phyloP scores from a whole-genome alignment of 2,329 filamentous ascomycete species.

The Nigrospora sphaerica region DNA sequence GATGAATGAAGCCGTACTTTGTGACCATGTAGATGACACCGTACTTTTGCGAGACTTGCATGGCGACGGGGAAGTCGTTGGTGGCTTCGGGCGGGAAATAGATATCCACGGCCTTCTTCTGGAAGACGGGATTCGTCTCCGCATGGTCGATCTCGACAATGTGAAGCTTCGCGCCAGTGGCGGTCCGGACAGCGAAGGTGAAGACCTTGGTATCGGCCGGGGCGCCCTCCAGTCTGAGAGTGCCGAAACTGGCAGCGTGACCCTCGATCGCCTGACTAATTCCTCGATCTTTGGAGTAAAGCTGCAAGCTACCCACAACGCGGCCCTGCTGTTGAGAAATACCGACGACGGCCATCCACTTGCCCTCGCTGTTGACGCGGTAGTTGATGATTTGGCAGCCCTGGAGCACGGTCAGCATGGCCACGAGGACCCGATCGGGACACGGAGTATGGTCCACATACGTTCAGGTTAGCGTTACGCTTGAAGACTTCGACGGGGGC shows the following conservation, averaged over 20 bases:
- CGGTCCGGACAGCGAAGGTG: conserved; percentile 88
- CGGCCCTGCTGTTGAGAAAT: conserved; percentile 91
- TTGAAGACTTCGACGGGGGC: conserved; percentile 89
- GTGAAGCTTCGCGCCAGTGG: conserved; percentile 88
- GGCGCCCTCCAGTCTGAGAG: conserved; percentile 80
- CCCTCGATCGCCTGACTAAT: conserved; percentile 98
- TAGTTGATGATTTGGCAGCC: conserved; percentile 99
- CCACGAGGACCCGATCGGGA: background rate
- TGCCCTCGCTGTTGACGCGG: conserved; percentile 87
- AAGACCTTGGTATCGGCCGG: conserved; percentile 91
- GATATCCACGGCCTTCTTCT: conserved; percentile 94
- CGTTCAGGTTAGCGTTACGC: conserved; percentile 80
- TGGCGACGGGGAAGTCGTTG: conserved; percentile 96
- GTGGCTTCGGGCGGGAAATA: conserved; percentile 94
- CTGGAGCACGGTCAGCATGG: conserved; percentile 33
- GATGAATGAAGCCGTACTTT: conserved; percentile 97
- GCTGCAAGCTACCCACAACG: conserved; percentile 92
- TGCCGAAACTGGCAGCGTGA: conserved; percentile 91
- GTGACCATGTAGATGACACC: conserved; percentile 96
- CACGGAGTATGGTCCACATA: conserved; percentile 36
- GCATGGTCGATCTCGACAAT: conserved; percentile 96
- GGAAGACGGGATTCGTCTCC: conserved; percentile 79
- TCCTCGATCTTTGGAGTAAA: conserved; percentile 91
- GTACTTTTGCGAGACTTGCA: conserved; percentile 96
- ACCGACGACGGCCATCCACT: conserved; percentile 97